Base-by-base conservation (phyloP, 2,329 filamentous ascomycete species). In the Aspergillus bombycis region DNA sequence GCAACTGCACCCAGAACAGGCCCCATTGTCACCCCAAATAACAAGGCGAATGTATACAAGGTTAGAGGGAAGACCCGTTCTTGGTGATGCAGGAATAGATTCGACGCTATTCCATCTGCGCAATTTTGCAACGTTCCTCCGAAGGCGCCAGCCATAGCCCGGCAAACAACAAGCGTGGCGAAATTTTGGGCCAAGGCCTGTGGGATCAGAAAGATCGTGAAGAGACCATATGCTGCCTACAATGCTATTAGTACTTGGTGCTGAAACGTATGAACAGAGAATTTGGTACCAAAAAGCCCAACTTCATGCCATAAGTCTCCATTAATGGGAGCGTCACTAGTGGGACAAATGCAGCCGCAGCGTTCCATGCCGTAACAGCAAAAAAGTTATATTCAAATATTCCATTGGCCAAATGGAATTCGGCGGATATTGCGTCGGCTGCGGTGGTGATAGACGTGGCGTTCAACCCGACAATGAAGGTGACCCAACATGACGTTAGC, bases 161-260 rank as follows among this genome's bases (percentile, higher is more conserved):
- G 74, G 2, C 77, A 79, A 3, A 81, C 72, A 1, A 83, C 70
- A 5, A 83, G 62, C 0, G 81, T 82, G 11, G 80, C 80, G 57
- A 82, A 82, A 62, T 81, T 83, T 16, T 75, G 75, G 0, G 81
- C 81, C 10, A 82, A 61, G 0, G 76, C 80, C 61, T 80, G 79
- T 0, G 79, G 79, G 11, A 83, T 72, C 7, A 81, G 69, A 62
- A 81, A 82, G 23, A 80, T 73, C 30, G 81, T 71, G 43, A 83
- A 74, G 9, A 74, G 58, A 80, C 82, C 10, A 79, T 79, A 64
- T 73, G 75, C 62, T 77, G 71, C 38, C 58, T 60, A 12, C 43
- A 11, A 30, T 21, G 9, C 23, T 2, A 16, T 60, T 34, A 61
- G 41, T 12, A 23, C 32, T 23, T 19, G 21, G 48, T 6, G 0